Evolutionary conservation across 1,139 yeast genomes (phyloP).

Genomic region (Pneumocystis canis): DNA sequence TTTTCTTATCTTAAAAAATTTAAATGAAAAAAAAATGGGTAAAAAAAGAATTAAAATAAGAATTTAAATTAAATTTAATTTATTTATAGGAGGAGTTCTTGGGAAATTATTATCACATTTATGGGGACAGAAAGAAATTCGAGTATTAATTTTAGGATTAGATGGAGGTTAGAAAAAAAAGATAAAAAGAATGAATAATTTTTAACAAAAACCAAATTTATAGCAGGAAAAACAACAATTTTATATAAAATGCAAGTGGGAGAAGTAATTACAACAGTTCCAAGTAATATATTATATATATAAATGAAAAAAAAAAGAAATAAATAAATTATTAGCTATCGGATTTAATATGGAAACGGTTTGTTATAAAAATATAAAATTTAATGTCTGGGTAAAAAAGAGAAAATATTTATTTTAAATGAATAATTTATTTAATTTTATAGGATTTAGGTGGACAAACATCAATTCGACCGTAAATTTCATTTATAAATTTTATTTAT

Average conservation of each 20-base stretch:
- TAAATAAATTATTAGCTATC: constrained; percentile 87
- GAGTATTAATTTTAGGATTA: constrained; percentile 79
- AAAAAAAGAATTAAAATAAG: neutral
- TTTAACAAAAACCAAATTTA: no score
- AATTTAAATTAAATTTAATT: neutral
- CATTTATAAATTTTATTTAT: constrained; percentile 53
- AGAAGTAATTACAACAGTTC: constrained; percentile 86
- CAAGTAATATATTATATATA: no score
- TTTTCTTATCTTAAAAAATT: no score
- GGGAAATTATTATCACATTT: constrained; percentile 72
- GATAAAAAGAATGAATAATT: neutral
- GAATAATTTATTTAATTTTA: no score
- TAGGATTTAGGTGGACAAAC: neutral
- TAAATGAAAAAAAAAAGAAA: no score
- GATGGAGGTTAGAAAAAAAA: constrained; percentile 47
- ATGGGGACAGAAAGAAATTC: constrained; percentile 87
- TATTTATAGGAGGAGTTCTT: constrained; percentile 67
- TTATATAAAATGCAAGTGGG: constrained; percentile 83
- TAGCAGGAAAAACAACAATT: constrained; percentile 84
- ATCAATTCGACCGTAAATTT: neutral
- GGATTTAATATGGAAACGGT: constrained; percentile 92
- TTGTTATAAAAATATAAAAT: constrained; percentile 69
- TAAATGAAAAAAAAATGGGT: neutral
- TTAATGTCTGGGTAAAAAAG: constrained; percentile 58
- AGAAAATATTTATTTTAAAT: no score